Conservation (phyloP, 23 red algal genomes). For the Gracilariopsis chorda region DNA sequence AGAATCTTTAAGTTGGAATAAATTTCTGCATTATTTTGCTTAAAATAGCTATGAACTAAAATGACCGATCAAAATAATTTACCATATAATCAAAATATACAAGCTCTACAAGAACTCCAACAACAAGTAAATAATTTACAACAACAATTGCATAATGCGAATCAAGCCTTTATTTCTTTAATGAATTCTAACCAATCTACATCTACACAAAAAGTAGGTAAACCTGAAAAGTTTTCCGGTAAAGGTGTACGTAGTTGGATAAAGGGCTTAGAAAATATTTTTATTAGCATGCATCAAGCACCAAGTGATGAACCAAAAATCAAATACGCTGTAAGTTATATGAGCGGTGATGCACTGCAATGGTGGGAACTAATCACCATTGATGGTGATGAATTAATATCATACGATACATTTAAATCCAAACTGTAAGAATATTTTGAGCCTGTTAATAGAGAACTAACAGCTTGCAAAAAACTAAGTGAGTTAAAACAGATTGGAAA, state of each 20-base stretch:
- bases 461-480: too few relatives aligned
- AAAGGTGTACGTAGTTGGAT: background rate
- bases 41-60: too few relatives aligned
- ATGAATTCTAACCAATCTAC: background rate
- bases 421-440: background rate
- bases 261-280: slow-evolving; percentile 21
- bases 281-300: background rate
- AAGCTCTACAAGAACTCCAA: background rate
- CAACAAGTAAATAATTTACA: background rate
- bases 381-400: background rate
- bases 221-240: background rate
- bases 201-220: background rate
- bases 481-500: too few relatives aligned
- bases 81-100: background rate
- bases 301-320: background rate
- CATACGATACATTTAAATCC: background rate
- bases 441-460: too few relatives aligned
- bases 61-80: background rate
- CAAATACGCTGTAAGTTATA: background rate
- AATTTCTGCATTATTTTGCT: too few relatives aligned
- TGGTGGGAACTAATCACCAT: slow-evolving; percentile 16
- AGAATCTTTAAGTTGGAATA: too few relatives aligned
- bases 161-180: background rate
- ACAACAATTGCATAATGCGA: background rate
- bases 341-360: slow-evolving; percentile 17